Conservation (phyloP, 257 asterid genomes). For the Eustoma russellianum region DNA sequence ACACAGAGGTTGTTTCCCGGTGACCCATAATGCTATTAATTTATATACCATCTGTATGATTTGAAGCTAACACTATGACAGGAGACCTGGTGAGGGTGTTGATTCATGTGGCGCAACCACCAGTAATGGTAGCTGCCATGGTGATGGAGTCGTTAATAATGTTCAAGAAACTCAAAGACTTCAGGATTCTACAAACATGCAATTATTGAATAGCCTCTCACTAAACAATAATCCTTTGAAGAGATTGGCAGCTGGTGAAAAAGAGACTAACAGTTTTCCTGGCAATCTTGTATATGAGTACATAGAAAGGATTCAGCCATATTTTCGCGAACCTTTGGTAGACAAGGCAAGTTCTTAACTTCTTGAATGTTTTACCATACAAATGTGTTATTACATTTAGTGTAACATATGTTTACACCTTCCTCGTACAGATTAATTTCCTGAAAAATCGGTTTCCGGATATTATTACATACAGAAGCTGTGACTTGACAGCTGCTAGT, state of each 20-base stretch:
- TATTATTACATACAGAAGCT: slow-evolving; percentile 56
- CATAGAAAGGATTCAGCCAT: slow-evolving; percentile 66
- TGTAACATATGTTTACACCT: neutral
- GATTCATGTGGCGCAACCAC: slow-evolving; percentile 68
- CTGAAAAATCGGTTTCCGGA: slow-evolving; percentile 66
- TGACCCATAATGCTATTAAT: slow-evolving; percentile 1
- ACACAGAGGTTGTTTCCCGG: no score
- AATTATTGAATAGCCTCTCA: slow-evolving; percentile 21
- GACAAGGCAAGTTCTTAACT: slow-evolving; percentile 55
- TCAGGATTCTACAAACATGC: no score
- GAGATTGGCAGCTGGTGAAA: slow-evolving; percentile 30
- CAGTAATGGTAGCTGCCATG: slow-evolving; percentile 59
- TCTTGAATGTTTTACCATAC: slow-evolving; percentile 4
- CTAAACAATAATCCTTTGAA: slow-evolving; percentile 24
- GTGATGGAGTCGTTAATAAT: slow-evolving; percentile 34
- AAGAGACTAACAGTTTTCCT: slow-evolving; percentile 46
- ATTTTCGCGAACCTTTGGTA: slow-evolving; percentile 81
- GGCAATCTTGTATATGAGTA: slow-evolving; percentile 63
- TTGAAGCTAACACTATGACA: slow-evolving; percentile 10
- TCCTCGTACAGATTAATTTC: slow-evolving; percentile 46
- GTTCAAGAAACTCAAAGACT: no score
- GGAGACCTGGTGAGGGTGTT: slow-evolving; percentile 73
- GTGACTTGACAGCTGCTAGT: slow-evolving; percentile 73
- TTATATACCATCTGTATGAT: neutral
- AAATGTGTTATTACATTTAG: neutral